A percentile compares a stretch with the other conserved stretches of the same genome.
phyloP scores from a whole-genome alignment of 345 rosid genomes.

The Heritiera fomes region DNA sequence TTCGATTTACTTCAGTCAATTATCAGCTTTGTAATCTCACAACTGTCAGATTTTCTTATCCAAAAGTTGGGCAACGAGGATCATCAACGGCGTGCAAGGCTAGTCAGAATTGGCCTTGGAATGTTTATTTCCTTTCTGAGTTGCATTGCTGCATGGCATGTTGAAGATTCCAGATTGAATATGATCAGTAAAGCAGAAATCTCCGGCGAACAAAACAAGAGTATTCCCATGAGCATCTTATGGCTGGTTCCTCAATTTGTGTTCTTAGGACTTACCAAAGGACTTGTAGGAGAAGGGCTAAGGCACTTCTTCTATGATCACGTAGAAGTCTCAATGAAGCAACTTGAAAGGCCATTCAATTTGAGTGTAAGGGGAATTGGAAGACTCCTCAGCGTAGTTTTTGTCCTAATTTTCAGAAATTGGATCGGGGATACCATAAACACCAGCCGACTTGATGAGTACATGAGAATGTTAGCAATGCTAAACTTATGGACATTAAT shows the following conservation, averaged over 20 bases:
- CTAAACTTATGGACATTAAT: not conserved
- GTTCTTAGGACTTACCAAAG: constrained; percentile 1
- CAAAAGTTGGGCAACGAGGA: not conserved
- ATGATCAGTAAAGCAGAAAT: not conserved
- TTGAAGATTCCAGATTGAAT: not conserved
- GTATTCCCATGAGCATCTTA: constrained; percentile 4
- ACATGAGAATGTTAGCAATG: constrained; percentile 1
- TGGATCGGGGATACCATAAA: not conserved
- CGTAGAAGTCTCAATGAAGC: constrained; percentile 4
- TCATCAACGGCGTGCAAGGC: not conserved
- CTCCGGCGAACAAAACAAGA: not conserved
- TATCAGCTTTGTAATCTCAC: not conserved
- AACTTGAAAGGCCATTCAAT: not conserved
- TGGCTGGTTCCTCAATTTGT: constrained; percentile 14
- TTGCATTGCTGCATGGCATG: constrained; percentile 10
- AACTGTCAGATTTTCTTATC: not conserved
- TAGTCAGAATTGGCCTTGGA: constrained; percentile 3
- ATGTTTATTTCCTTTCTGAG: not conserved
- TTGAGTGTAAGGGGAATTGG: not conserved
- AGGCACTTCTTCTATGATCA: not conserved
- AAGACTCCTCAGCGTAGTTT: not conserved
- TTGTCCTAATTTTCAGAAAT: not conserved
- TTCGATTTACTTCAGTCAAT: not conserved
- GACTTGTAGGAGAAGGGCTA: not conserved
- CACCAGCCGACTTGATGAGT: not conserved